Percentiles rank a stretch among this genome's conserved stretches.
phyloP scores from a whole-genome alignment of 2,329 filamentous ascomycete genomes.

The Niveomyces coronatus region DNA sequence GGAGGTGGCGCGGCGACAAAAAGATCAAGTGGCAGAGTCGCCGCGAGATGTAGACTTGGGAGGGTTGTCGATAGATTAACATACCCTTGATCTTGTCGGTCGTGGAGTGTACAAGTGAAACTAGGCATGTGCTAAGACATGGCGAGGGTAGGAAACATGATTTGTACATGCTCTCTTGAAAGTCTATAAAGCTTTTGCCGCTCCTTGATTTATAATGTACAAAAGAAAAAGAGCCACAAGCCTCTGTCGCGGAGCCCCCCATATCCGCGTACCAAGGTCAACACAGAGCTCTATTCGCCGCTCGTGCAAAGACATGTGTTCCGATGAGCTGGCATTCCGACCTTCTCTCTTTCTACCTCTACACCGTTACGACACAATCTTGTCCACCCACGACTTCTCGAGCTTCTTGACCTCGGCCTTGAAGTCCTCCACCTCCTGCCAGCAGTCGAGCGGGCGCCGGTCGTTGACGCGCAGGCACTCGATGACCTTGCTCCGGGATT shows the following conservation, averaged over 20 bases:
- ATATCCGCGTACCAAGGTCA: too few species aligned
- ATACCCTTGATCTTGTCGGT: too few species aligned
- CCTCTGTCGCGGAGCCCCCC: too few species aligned
- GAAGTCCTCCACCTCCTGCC: conserved; percentile 83
- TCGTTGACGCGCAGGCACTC: conserved; percentile 77
- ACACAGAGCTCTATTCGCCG: too few species aligned
- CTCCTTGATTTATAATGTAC: conserved; percentile 23
- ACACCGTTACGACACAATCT: conserved; percentile 46
- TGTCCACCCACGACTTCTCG: conserved; percentile 82
- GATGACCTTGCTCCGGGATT: conserved; percentile 65
- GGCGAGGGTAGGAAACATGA: neutral
- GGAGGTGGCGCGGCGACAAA: conserved; percentile 28
- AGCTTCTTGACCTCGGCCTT: conserved; percentile 79
- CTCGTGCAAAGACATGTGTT: neutral
- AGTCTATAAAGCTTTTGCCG: conserved; percentile 22
- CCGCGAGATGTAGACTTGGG: conserved; percentile 10
- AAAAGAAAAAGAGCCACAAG: conserved; percentile 15
- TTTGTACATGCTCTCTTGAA: conserved; percentile 16
- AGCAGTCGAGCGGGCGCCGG: conserved; percentile 83
- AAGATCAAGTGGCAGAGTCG: conserved; percentile 10
- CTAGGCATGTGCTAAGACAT: neutral
- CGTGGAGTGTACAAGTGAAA: neutral
- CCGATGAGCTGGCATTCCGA: conserved; percentile 5
- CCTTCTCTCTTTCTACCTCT: conserved; percentile 10
- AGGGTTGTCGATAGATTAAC: neutral